phyloP scores from a whole-genome alignment of 768 basidiomycete genomes.

The Collybia sordida region DNA sequence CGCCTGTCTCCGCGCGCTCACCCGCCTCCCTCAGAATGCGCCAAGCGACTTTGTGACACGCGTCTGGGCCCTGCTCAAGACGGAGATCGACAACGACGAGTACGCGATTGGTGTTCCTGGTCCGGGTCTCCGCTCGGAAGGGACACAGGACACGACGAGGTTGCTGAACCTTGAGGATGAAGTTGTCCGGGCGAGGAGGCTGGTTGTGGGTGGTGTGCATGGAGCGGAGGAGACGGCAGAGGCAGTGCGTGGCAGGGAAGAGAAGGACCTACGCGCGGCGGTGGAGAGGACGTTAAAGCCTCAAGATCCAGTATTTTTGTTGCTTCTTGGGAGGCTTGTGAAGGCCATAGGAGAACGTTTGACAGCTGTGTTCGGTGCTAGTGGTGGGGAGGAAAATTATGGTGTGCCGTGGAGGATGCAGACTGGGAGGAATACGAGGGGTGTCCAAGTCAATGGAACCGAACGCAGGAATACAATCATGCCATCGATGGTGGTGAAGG shows the following conservation, averaged over 20 bases:
- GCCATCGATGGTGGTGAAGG: constrained; percentile 41
- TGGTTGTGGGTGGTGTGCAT: constrained; percentile 20
- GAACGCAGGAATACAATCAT: background rate
- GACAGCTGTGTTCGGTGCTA: constrained; percentile 1
- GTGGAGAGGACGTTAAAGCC: constrained; percentile 63
- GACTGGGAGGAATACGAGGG: constrained; percentile 27
- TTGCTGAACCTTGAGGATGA: constrained; percentile 74
- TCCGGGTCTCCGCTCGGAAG: constrained; percentile 1
- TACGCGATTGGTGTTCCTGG: constrained; percentile 1
- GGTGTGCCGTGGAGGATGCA: constrained; percentile 32
- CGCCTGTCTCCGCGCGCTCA: constrained; percentile 58
- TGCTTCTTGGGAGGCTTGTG: constrained; percentile 61
- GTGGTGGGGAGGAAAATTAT: background rate
- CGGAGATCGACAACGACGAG: constrained; percentile 46
- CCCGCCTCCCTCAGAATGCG: constrained; percentile 30
- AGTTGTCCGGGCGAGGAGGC: constrained; percentile 54
- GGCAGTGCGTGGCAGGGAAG: constrained; percentile 15
- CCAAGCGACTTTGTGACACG: constrained; percentile 50
- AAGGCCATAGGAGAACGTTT: constrained; percentile 29
- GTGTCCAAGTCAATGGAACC: constrained; percentile 1
- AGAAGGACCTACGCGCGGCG: constrained; percentile 51
- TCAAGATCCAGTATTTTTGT: constrained; percentile 63
- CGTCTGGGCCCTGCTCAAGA: constrained; percentile 63
- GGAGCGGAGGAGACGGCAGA: constrained; percentile 35
- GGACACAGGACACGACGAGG: constrained; percentile 41